Base-by-base conservation (phyloP, 352 stramenopile genomes). In the Elongisporangium undulatum region DNA sequence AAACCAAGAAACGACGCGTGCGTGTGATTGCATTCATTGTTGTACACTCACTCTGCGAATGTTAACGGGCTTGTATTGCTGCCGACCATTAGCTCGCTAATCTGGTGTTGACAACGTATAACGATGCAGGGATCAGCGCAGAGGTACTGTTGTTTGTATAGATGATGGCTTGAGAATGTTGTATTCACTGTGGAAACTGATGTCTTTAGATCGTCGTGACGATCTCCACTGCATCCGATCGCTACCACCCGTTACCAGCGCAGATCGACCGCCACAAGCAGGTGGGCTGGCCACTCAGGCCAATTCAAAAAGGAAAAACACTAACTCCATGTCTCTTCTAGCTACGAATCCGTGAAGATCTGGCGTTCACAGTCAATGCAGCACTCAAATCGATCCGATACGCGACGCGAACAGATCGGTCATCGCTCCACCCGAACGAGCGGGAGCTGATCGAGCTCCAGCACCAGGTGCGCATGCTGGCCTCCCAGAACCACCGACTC, bases 321-420 rank as follows among this genome's bases (percentile, higher is more conserved):
- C 26, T 62, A 16, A 55, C 26, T 61, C 9, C 24, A 22, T 50
- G 20, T 21, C 13, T 38, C n/a, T 34, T 58, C 21, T 62, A 91
- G 75, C 67, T 87, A 10, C 80, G 85, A 15, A 82, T 92, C 54
- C 82, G 85, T 12, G 78, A 90, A 16, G 77, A 94, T 54, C 68
- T 94, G 24, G 69, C 73, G 21, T 91, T 88, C 64, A 91, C 79
- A 41, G 81, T 91, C 17, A 92, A 92, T 55, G 85, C 85, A 7
- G 81, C 80, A 10, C 74, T 94, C 29, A 85, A 85, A 55, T 94
- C 85, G 9, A 91, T 92, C 52, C 71, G 76, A 34, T 74, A 81
- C 15, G 66, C 76, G 9, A 48, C 65, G 24, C 71, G 72, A 0
- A 49, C 56, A 8, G 72, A 76, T 22, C 58, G 67, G 26, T 69